Percentiles rank a stretch among this genome's conserved stretches.
Evolutionary conservation across 2,329 filamentous ascomycete genomes (phyloP).

Genomic region (Cucurbitaria berberidis): DNA sequence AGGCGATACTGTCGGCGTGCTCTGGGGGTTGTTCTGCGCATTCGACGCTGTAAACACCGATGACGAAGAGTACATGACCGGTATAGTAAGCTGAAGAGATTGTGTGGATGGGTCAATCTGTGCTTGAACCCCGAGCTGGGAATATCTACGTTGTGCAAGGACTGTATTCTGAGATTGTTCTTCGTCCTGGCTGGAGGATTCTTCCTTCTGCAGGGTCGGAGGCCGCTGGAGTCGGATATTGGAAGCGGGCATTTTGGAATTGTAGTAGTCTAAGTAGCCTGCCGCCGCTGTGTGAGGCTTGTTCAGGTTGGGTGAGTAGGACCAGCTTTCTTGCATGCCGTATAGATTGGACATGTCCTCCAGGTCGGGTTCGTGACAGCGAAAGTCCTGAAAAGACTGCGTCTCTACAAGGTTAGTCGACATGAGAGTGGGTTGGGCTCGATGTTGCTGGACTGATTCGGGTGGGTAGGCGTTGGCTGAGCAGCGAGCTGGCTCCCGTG

Average conservation of each 20-base stretch:
- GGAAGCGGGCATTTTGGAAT: no score
- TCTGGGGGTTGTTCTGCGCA: not conserved
- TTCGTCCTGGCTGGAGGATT: no score
- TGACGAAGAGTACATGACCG: not conserved
- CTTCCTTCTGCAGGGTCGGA: no score
- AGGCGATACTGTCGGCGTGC: slow-evolving; percentile 11
- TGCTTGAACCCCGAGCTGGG: not conserved
- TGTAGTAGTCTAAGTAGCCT: no score
- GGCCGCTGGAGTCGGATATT: no score
- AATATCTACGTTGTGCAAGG: not conserved
- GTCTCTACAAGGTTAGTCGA: slow-evolving; percentile 6
- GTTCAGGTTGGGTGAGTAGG: not conserved
- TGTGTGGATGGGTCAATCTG: not conserved
- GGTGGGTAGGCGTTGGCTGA: not conserved
- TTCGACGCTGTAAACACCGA: slow-evolving; percentile 10
- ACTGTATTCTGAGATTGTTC: no score
- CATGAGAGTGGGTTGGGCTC: not conserved
- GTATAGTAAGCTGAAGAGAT: not conserved
- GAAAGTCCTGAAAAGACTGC: not conserved
- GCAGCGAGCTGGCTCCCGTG: not conserved
- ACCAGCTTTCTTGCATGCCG: not conserved
- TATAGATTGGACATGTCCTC: not conserved
- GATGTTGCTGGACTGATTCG: not conserved
- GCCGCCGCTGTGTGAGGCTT: not conserved
- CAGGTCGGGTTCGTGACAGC: not conserved